These are phyloP conservation scores for Citrus cavaleriei DNA, from an alignment of 345 rosid genomes.

Conservation along the genomic window DNA sequence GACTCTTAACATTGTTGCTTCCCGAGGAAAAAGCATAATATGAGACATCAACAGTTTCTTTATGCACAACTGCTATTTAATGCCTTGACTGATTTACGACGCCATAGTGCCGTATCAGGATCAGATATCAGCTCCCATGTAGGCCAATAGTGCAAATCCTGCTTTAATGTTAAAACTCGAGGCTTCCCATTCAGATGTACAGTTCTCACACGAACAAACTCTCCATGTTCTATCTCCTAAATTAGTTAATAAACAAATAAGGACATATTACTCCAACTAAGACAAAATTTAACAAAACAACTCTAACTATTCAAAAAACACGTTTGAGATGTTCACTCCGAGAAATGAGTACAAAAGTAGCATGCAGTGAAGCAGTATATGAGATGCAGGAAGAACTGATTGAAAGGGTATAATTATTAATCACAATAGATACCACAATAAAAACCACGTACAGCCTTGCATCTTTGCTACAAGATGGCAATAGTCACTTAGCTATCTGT, in stretches of 20 bases:
- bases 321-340: not conserved
- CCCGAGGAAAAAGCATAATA: not conserved
- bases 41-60: not conserved
- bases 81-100: constrained; percentile 53
- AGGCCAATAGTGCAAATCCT: constrained; percentile 96
- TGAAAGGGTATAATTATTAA: not conserved
- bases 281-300: not conserved
- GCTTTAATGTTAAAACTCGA: constrained; percentile 79
- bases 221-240: constrained; percentile 78
- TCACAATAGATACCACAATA: not conserved
- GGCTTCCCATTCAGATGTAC: constrained; percentile 91
- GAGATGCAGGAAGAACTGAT: not conserved
- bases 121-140: constrained; percentile 89
- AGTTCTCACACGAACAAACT: constrained; percentile 80
- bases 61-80: constrained; percentile 23
- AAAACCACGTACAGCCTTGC: not conserved
- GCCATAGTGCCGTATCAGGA: constrained; percentile 73
- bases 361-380: not conserved
- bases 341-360: not conserved
- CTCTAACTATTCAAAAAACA: not conserved
- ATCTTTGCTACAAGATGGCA: not conserved
- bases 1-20: not conserved
- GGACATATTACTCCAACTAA: not conserved
- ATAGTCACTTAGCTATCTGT: not conserved
- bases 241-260: not conserved